Base-by-base conservation (phyloP, 495 filamentous ascomycete genomes). In the Apodospora peruviana region DNA sequence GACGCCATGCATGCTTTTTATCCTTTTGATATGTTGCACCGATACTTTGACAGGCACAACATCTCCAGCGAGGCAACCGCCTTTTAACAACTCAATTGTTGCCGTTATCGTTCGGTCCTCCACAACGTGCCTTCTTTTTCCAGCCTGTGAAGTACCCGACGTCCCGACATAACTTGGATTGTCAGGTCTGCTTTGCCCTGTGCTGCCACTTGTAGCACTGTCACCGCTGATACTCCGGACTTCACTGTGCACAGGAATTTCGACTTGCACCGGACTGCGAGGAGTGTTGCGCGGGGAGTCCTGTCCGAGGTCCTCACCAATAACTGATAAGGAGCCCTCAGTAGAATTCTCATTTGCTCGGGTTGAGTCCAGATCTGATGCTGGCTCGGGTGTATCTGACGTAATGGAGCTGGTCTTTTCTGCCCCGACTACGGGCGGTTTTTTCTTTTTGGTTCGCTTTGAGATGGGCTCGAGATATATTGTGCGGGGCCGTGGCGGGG, bases 1-100 rank as follows among this genome's bases (percentile, higher is more conserved):
- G 42, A 96, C 86, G 0, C 93, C 93, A 56, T 91, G 85, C 70
- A 95, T 73, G 59, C 87, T 96, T 61, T 87, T 88, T 60, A 96
- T 83, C 43, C 81, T 79, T 56, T 91, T 91, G 41, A 80, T 89
- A 57, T 96, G 94, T 57, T 87, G 83, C 50, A 98, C 83, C 0
- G 76, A 81, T 45, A 96, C 82, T 58, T 80, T 86, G 35, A 98
- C 73, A 1, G 87, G 81, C 20, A 98, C 71, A 17, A 78, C 78
- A 55, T 97, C 93, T 12, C 93, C 93, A 1, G 87, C 83, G 18
- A 98, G 77, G 65, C 85, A 91, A 45, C 94, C 93, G 9, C 85
- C 83, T 67, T 85, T 86, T 40, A 84, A 68, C 18, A 95, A 66
- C 58, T 96, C 88, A 41, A 93, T 79, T n/a, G 83, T 91, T 29